phyloP scores from a whole-genome alignment of 2,329 filamentous ascomycete genomes.

The Mariannaea sp. region DNA sequence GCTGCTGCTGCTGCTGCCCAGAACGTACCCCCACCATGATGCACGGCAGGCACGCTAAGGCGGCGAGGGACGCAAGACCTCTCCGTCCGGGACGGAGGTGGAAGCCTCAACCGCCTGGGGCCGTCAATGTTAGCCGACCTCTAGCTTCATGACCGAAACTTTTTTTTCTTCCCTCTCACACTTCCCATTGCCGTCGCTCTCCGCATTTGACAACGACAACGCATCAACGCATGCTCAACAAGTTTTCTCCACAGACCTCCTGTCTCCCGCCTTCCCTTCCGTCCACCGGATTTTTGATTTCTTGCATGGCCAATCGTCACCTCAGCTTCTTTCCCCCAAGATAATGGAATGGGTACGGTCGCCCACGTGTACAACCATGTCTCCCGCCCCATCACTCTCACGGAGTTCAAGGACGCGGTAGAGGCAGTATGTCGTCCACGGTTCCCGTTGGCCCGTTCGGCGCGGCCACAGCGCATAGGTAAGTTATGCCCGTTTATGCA shows the following conservation, averaged over 20 bases:
- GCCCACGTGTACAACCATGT: constrained; percentile 44
- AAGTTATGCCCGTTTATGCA: constrained; percentile 26
- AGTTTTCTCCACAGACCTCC: constrained; percentile 12
- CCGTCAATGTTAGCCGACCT: constrained; percentile 4
- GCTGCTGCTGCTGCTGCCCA: neutral
- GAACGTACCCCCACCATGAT: neutral
- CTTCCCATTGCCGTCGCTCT: constrained; percentile 4
- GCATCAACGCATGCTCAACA: constrained; percentile 5
- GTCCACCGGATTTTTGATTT: constrained; percentile 3
- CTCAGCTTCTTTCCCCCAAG: constrained; percentile 20
- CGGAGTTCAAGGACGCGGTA: constrained; percentile 54
- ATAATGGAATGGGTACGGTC: constrained; percentile 45
- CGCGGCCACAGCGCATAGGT: constrained; percentile 50
- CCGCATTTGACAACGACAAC: constrained; percentile 13
- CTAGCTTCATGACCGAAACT: constrained; percentile 7
- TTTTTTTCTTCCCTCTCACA: constrained; percentile 4
- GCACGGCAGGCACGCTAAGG: neutral
- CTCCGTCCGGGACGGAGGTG: too few species aligned
- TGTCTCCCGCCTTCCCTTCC: neutral
- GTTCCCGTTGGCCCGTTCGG: constrained; percentile 49
- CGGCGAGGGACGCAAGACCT: constrained; percentile 2
- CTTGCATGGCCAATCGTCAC: constrained; percentile 26
- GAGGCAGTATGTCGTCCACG: constrained; percentile 55
- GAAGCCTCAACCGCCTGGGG: constrained; percentile 11
- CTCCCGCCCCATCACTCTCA: constrained; percentile 44